Percentiles rank a stretch among this genome's conserved stretches.
These are phyloP conservation scores for Besnoitia besnoiti DNA, from an alignment of 169 alveolate genomes.

Conservation along the genomic window DNA sequence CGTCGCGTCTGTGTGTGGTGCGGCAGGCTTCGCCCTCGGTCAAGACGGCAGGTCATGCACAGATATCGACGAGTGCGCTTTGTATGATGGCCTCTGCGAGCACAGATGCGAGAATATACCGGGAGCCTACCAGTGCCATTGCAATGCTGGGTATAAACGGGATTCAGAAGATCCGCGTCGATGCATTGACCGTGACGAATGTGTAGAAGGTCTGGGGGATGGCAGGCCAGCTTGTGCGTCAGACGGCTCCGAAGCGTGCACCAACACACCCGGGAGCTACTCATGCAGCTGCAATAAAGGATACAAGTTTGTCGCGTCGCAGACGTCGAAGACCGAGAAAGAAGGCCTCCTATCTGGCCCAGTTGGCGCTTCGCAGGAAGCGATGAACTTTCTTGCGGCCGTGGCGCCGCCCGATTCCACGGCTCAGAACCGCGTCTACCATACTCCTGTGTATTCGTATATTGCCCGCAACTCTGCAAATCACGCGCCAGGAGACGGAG, in stretches of 20 bases:
- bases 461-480: neutral
- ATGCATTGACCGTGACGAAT: conserved; percentile 41
- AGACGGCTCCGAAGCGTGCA: conserved; percentile 39
- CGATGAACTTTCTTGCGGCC: neutral
- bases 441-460: neutral
- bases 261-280: conserved; percentile 25
- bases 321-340: neutral
- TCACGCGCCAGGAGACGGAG: too few relatives aligned
- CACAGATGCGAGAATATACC: conserved; percentile 29
- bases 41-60: conserved; percentile 70
- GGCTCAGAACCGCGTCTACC: neutral
- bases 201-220: conserved; percentile 35
- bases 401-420: neutral
- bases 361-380: neutral
- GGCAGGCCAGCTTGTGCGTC: conserved; percentile 22
- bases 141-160: conserved; percentile 17
- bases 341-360: neutral
- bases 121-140: conserved; percentile 39
- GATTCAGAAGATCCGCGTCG: neutral
- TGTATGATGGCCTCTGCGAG: conserved; percentile 9
- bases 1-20: neutral
- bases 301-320: neutral
- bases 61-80: conserved; percentile 73
- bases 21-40: conserved; percentile 49
- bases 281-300: conserved; percentile 29